A percentile compares a stretch with the other conserved stretches of the same genome.
Conservation (phyloP, 116 monocot species). For the Dioscorea cayenensis region DNA sequence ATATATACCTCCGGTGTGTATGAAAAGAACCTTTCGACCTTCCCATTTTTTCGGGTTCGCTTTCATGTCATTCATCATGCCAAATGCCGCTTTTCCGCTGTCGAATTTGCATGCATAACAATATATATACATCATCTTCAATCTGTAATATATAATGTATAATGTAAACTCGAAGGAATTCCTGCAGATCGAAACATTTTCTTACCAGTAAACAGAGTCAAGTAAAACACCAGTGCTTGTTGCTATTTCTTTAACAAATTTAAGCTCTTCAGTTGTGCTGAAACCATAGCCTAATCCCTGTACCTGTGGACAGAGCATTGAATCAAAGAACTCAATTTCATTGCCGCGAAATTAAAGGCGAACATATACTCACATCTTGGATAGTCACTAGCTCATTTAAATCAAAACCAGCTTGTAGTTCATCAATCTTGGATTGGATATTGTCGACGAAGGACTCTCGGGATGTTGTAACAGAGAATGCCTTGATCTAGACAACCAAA, state of each 20-base stretch:
- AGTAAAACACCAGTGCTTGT: conserved; percentile 74
- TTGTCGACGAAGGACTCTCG: no score
- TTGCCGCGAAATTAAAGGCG: background rate
- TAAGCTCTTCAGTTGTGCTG: conserved; percentile 74
- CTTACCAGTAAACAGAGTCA: conserved; percentile 90
- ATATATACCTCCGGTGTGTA: conserved; percentile 89
- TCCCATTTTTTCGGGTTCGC: conserved; percentile 69
- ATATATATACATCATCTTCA: no score
- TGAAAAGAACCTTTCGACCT: conserved; percentile 66
- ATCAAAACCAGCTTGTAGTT: conserved; percentile 60
- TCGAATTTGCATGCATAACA: background rate
- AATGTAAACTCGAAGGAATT: background rate
- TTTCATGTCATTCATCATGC: conserved; percentile 72
- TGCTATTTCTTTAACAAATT: conserved; percentile 78
- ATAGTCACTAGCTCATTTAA: conserved; percentile 65
- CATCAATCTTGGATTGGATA: conserved; percentile 6
- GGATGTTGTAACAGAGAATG: no score
- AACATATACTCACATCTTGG: conserved; percentile 49
- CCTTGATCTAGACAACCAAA: no score
- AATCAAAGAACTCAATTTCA: background rate
- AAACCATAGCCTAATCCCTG: conserved; percentile 94
- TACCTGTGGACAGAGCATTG: conserved; percentile 35
- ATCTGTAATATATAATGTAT: background rate
- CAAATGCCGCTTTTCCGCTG: conserved; percentile 81
- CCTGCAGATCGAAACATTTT: background rate